A percentile compares a stretch with the other conserved stretches of the same genome.
These are phyloP conservation scores for Candida suzukii DNA, from an alignment of 805 yeast genomes.

Conservation along the genomic window DNA sequence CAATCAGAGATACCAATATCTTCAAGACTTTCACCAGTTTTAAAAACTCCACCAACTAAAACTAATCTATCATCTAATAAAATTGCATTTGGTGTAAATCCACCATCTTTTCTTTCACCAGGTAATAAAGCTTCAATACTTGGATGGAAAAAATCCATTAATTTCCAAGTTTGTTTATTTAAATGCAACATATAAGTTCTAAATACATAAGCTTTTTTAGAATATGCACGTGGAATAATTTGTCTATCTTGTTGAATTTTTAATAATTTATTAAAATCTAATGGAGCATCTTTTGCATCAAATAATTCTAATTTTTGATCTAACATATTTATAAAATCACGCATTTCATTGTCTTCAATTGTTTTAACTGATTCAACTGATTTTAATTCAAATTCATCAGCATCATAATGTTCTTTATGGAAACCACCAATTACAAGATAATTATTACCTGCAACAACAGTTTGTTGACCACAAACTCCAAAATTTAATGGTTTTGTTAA, in stretches of 20 bases:
- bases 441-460: not conserved
- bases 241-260: not conserved
- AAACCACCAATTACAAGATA: slow-evolving; percentile 1
- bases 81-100: not conserved
- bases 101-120: not conserved
- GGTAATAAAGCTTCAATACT: not conserved
- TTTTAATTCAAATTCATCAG: not conserved
- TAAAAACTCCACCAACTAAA: slow-evolving; percentile 4
- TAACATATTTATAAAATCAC: not conserved
- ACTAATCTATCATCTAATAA: not conserved
- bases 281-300: not conserved
- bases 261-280: not conserved
- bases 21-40: not conserved
- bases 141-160: not conserved
- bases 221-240: not conserved
- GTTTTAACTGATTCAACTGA: not conserved
- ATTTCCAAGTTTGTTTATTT: slow-evolving; percentile 1
- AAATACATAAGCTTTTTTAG: not conserved
- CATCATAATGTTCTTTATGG: not conserved
- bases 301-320: not conserved
- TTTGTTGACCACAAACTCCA: slow-evolving; percentile 1
- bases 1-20: not conserved
- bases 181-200: not conserved
- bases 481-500: not conserved
- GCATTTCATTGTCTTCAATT: not conserved